Conservation (phyloP, 2,329 filamentous ascomycete species). For the Curvularia lunata region DNA sequence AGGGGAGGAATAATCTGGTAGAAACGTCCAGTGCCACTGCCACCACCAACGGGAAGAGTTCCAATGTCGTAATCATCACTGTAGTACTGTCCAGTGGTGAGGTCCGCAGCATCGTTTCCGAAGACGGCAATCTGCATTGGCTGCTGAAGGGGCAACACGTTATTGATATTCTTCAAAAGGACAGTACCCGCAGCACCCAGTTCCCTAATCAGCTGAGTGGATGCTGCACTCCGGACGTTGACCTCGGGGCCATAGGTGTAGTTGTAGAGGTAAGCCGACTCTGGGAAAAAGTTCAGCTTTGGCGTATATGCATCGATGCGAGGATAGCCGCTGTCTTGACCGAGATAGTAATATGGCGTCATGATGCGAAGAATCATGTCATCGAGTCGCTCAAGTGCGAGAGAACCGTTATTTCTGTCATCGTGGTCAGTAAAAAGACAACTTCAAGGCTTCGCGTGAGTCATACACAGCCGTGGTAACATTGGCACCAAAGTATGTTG, state of each 20-base stretch:
- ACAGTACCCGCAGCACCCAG: slow-evolving; percentile 52
- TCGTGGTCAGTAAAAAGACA: no score
- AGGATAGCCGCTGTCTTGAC: slow-evolving; percentile 48
- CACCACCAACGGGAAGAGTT: slow-evolving; percentile 54
- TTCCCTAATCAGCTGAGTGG: slow-evolving; percentile 47
- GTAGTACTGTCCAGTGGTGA: slow-evolving; percentile 55
- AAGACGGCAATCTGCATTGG: slow-evolving; percentile 56
- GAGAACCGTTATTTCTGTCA: slow-evolving; percentile 46
- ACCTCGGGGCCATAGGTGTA: slow-evolving; percentile 38
- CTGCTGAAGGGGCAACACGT: slow-evolving; percentile 59
- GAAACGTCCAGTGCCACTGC: slow-evolving; percentile 51
- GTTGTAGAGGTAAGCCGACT: slow-evolving; percentile 32
- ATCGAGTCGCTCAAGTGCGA: slow-evolving; percentile 49
- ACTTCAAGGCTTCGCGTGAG: no score
- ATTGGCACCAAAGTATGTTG: no score
- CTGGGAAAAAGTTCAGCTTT: slow-evolving; percentile 28
- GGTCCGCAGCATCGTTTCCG: slow-evolving; percentile 55
- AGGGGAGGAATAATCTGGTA: slow-evolving; percentile 50
- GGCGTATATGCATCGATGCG: slow-evolving; percentile 41
- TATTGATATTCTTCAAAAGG: slow-evolving; percentile 57
- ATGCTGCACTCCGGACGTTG: slow-evolving; percentile 50
- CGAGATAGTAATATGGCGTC: slow-evolving; percentile 54
- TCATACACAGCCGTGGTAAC: no score
- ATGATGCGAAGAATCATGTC: slow-evolving; percentile 57
- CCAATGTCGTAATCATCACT: slow-evolving; percentile 45